Conservation (phyloP, 345 rosid genomes). For the Leavenworthia alabamica region DNA sequence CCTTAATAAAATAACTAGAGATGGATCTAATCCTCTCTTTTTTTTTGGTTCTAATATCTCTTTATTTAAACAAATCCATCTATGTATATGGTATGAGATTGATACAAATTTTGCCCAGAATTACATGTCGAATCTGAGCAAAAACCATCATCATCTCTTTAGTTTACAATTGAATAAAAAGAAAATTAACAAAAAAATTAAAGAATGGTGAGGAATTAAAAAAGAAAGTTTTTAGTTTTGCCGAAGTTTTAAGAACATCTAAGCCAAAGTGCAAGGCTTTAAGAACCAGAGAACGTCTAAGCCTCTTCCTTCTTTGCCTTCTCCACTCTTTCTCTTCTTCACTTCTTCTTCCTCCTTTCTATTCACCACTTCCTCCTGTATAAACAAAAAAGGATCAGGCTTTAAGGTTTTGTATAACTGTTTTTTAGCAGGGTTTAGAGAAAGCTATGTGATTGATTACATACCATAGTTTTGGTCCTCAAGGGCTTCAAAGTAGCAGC, state of each 20-base stretch:
- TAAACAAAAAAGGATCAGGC: not conserved
- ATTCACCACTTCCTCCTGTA: slow-evolving; percentile 58
- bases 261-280: slow-evolving; percentile 78
- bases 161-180: slow-evolving; percentile 5
- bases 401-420: not conserved
- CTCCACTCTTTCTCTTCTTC: slow-evolving; percentile 27
- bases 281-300: slow-evolving; percentile 85
- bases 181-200: slow-evolving; percentile 19
- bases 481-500: slow-evolving; percentile 34
- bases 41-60: not conserved
- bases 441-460: not conserved
- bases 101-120: not conserved
- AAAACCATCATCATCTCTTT: slow-evolving; percentile 9
- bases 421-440: not conserved
- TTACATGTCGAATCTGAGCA: slow-evolving; percentile 24
- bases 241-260: no score
- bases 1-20: slow-evolving; percentile 3
- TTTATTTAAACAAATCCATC: not conserved
- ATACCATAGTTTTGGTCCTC: slow-evolving; percentile 57
- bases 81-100: slow-evolving; percentile 4
- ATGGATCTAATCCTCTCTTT: slow-evolving; percentile 10
- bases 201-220: not conserved
- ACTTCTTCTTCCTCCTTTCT: slow-evolving; percentile 41
- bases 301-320: slow-evolving; percentile 46
- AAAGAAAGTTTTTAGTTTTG: not conserved